Percentiles rank a stretch among this genome's conserved stretches.
phyloP scores from a whole-genome alignment of 2,329 filamentous ascomycete species.

The Colletotrichum sp. region DNA sequence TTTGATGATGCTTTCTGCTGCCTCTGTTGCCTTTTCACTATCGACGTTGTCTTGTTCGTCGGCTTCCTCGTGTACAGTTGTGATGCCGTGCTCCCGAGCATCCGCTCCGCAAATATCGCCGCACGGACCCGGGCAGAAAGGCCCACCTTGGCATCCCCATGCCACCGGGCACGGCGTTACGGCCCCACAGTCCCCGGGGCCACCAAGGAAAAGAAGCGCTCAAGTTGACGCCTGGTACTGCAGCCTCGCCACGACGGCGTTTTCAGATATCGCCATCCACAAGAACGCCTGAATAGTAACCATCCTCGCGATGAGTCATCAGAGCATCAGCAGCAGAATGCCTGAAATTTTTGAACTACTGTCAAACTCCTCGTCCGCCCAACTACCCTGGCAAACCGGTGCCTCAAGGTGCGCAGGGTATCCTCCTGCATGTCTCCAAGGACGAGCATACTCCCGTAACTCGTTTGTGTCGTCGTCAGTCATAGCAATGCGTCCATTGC shows the following conservation, averaged over 20 bases:
- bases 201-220: no score
- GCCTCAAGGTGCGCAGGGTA: not conserved
- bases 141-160: no score
- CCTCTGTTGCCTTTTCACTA: not conserved
- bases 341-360: not conserved
- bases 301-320: not conserved
- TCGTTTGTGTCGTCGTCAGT: not conserved
- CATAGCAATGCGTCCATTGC: not conserved
- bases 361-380: not conserved
- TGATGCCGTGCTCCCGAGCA: no score
- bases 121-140: no score
- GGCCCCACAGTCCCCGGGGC: no score
- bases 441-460: not conserved
- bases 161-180: no score
- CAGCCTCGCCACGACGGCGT: not conserved
- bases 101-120: no score
- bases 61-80: not conserved
- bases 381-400: not conserved
- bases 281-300: not conserved
- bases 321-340: not conserved
- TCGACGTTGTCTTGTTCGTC: no score
- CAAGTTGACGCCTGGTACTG: not conserved
- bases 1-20: not conserved
- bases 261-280: not conserved
- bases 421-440: not conserved